These are phyloP conservation scores for Nicotiana rustica DNA, from an alignment of 305 asterid genomes.

Conservation along the genomic window DNA sequence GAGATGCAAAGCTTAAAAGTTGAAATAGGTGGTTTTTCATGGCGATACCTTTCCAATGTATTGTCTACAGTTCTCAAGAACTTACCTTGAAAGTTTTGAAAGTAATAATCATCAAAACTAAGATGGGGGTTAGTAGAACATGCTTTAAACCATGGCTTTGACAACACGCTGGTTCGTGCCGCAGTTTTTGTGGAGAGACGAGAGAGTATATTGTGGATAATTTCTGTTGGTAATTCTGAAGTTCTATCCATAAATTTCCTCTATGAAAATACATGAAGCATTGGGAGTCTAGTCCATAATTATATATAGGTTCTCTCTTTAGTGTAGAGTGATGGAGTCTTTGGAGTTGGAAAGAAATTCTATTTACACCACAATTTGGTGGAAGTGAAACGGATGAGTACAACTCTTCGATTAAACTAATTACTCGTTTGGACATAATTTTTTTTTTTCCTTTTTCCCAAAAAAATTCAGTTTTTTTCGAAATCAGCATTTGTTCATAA, in stretches of 20 bases:
- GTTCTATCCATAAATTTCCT: not conserved
- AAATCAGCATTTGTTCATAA: too few species aligned
- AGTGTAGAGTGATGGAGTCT: not conserved
- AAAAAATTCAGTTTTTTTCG: too few species aligned
- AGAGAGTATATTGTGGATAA: slow-evolving; percentile 20
- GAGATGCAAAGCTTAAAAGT: slow-evolving; percentile 11
- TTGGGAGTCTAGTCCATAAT: too few species aligned
- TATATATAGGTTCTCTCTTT: not conserved
- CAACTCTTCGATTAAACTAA: too few species aligned
- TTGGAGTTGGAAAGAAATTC: not conserved
- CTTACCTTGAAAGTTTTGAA: not conserved
- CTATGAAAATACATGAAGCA: not conserved
- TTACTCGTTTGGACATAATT: too few species aligned
- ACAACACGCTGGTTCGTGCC: not conserved
- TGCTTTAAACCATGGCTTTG: not conserved
- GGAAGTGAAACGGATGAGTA: too few species aligned
- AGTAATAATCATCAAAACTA: not conserved
- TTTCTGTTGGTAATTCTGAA: slow-evolving; percentile 8
- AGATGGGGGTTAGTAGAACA: not conserved
- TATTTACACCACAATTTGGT: not conserved
- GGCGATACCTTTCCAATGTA: not conserved
- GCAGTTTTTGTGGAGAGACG: slow-evolving; percentile 8
- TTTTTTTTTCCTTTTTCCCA: too few species aligned
- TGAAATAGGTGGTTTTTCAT: not conserved
- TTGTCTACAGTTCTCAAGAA: not conserved